Conservation (phyloP, 2,329 filamentous ascomycete species). For the Rhexocercosporidium sp. region DNA sequence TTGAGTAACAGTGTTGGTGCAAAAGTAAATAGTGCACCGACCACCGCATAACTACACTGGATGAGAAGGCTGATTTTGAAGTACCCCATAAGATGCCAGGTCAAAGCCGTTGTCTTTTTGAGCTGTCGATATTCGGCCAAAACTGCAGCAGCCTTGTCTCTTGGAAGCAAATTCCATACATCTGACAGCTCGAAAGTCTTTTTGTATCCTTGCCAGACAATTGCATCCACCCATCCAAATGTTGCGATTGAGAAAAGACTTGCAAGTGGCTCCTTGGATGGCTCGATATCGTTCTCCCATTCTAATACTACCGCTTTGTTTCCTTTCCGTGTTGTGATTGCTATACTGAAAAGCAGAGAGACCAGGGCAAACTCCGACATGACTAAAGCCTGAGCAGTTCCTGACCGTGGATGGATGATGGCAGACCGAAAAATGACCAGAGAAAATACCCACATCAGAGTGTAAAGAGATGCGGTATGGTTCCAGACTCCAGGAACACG, state of each 20-base stretch:
- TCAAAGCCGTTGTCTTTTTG: constrained; percentile 79
- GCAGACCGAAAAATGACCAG: constrained; percentile 83
- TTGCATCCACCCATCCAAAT: constrained; percentile 88
- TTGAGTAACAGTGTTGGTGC: constrained; percentile 89
- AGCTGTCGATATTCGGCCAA: constrained; percentile 83
- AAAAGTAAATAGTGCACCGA: constrained; percentile 86
- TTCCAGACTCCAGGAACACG: constrained; percentile 82
- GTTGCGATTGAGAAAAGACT: constrained; percentile 88
- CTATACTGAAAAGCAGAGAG: constrained; percentile 75
- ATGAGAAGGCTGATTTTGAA: constrained; percentile 78
- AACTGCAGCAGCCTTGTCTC: constrained; percentile 84
- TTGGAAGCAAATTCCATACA: constrained; percentile 90
- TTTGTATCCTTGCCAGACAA: constrained; percentile 88
- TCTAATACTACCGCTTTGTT: constrained; percentile 89
- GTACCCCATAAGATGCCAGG: constrained; percentile 81
- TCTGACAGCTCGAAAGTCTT: constrained; percentile 81
- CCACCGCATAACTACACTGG: constrained; percentile 80
- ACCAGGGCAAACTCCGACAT: constrained; percentile 77
- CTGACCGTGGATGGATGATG: constrained; percentile 76
- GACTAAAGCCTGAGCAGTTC: constrained; percentile 65
- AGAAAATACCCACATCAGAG: constrained; percentile 78
- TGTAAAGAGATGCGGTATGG: constrained; percentile 87
- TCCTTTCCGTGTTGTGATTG: constrained; percentile 84
- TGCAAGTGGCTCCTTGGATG: constrained; percentile 83
- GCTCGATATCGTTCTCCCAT: constrained; percentile 86